Conservation (phyloP, 768 basidiomycete genomes). For the Rhodotorula paludigena region DNA sequence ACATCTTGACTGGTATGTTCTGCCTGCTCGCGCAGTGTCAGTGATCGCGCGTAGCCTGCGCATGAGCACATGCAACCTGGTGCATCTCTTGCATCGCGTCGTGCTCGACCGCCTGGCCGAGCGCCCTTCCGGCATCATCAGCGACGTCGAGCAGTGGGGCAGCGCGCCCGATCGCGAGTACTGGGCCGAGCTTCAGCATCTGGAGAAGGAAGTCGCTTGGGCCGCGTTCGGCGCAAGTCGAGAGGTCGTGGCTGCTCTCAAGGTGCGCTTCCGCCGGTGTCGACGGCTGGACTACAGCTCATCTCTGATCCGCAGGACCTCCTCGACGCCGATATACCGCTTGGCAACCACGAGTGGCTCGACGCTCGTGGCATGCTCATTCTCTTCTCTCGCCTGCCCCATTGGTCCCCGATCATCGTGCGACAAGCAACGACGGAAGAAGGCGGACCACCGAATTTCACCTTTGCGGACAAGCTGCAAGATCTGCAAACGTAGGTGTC, state of each 20-base stretch:
- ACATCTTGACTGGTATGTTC: background rate
- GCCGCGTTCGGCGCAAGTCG: background rate
- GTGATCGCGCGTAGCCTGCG: slow-evolving; percentile 1
- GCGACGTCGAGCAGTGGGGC: background rate
- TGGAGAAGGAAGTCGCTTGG: background rate
- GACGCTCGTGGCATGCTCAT: background rate
- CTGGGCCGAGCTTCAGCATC: background rate
- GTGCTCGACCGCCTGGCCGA: background rate
- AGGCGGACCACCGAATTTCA: background rate
- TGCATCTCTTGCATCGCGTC: background rate
- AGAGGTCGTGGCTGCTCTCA: background rate
- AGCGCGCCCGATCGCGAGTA: background rate
- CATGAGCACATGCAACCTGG: background rate
- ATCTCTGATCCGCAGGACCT: background rate
- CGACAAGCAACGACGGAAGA: background rate
- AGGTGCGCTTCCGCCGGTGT: background rate
- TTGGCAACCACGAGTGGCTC: slow-evolving; percentile 13
- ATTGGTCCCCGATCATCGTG: background rate
- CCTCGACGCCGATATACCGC: background rate
- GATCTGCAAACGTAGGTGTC: slow-evolving; percentile 2
- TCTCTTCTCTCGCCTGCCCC: background rate
- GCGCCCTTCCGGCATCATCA: background rate
- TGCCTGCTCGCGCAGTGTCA: background rate
- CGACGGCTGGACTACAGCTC: background rate
- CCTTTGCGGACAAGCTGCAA: background rate